These are phyloP conservation scores for Starmerella roubikii DNA, from an alignment of 805 yeast species.

Conservation along the genomic window DNA sequence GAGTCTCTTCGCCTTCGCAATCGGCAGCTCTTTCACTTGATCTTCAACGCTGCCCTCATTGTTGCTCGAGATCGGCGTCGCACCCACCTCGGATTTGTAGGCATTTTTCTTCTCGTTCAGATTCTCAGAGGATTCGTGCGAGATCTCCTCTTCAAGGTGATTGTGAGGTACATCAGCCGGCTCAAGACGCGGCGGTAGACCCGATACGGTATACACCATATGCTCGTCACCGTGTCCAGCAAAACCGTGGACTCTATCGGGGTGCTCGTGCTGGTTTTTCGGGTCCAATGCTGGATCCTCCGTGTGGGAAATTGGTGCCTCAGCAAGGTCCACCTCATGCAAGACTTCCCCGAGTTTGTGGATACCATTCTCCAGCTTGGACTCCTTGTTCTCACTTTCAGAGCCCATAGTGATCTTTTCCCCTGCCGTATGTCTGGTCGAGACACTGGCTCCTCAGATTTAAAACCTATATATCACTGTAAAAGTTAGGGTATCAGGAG, in stretches of 20 bases:
- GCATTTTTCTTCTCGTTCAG: neutral
- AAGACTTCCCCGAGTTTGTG: slow-evolving; percentile 8
- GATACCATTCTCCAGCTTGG: neutral
- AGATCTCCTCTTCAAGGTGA: slow-evolving; percentile 1
- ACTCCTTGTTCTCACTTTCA: neutral
- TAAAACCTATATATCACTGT: no score
- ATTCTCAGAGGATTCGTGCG: neutral
- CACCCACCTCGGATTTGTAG: slow-evolving; percentile 28
- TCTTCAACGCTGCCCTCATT: slow-evolving; percentile 1
- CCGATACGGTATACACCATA: slow-evolving; percentile 15
- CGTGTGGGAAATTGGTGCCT: slow-evolving; percentile 12
- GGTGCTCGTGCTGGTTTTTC: slow-evolving; percentile 24
- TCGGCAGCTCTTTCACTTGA: slow-evolving; percentile 1
- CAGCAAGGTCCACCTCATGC: slow-evolving; percentile 15
- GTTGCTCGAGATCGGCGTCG: slow-evolving; percentile 19
- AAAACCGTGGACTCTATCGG: slow-evolving; percentile 22
- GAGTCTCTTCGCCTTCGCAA: slow-evolving; percentile 2
- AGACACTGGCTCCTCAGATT: no score
- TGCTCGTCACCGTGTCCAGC: slow-evolving; percentile 20
- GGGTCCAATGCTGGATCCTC: slow-evolving; percentile 26
- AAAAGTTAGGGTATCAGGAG: no score
- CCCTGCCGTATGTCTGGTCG: no score
- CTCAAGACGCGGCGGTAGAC: slow-evolving; percentile 15
- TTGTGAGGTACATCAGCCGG: slow-evolving; percentile 8
- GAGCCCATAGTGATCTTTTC: neutral